phyloP scores from a whole-genome alignment of 1,284 basidiomycete genomes.

The Neolentinus lepideus region DNA sequence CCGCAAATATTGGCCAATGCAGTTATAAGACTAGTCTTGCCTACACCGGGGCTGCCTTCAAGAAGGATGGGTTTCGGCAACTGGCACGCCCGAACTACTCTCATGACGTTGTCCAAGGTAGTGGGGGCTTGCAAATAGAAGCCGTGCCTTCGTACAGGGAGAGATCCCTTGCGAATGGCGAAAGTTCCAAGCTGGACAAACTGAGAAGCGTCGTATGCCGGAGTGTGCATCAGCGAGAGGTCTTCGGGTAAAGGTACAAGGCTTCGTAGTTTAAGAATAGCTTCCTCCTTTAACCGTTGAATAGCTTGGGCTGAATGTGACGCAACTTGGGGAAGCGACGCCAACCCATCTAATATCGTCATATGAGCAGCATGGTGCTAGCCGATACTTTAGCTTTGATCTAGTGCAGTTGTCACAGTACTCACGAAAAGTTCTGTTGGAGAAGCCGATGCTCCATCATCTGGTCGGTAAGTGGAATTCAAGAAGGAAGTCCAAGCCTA shows the following conservation, averaged over 20 bases:
- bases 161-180: slow-evolving; percentile 56
- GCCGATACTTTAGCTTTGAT: not conserved
- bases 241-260: slow-evolving; percentile 39
- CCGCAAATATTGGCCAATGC: slow-evolving; percentile 83
- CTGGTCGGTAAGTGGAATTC: slow-evolving; percentile 50
- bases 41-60: slow-evolving; percentile 98
- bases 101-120: slow-evolving; percentile 83
- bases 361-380: slow-evolving; percentile 87
- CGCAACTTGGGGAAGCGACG: slow-evolving; percentile 65
- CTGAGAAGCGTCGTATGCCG: slow-evolving; percentile 25
- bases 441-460: slow-evolving; percentile 29
- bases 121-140: slow-evolving; percentile 92
- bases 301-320: slow-evolving; percentile 46
- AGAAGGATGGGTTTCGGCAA: slow-evolving; percentile 89
- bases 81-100: slow-evolving; percentile 88
- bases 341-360: slow-evolving; percentile 82
- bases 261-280: slow-evolving; percentile 36
- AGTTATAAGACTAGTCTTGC: slow-evolving; percentile 92
- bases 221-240: slow-evolving; percentile 16
- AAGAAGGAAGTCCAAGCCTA: slow-evolving; percentile 93
- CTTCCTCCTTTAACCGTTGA: slow-evolving; percentile 41
- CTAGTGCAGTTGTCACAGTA: slow-evolving; percentile 9
- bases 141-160: slow-evolving; percentile 23
- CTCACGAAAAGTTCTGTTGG: slow-evolving; percentile 67
- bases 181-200: slow-evolving; percentile 74